Evolutionary conservation across 306 rosid genomes (phyloP).

Genomic region (Inga laurina): DNA sequence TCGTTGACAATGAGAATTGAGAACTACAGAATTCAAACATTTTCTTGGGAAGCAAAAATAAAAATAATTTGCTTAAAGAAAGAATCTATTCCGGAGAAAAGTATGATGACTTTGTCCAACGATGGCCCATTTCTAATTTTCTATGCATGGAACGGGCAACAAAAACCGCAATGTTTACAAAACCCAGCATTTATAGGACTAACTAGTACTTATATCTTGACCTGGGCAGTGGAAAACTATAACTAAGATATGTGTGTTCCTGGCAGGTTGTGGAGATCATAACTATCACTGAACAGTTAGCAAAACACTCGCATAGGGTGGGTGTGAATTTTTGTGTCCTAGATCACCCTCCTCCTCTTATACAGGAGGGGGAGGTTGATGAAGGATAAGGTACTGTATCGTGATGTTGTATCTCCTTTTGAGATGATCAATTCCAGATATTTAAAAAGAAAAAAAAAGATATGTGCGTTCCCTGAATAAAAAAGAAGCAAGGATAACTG

Average conservation of each 20-base stretch:
- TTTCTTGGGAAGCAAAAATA: not conserved
- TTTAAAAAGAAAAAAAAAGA: not conserved
- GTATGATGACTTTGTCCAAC: not conserved
- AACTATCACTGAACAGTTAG: too few species aligned
- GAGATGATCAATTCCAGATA: too few species aligned
- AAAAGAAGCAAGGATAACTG: not conserved
- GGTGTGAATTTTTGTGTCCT: too few species aligned
- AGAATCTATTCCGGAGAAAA: not conserved
- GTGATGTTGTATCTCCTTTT: too few species aligned
- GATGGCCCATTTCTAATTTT: not conserved
- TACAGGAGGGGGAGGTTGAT: too few species aligned
- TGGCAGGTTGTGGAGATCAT: too few species aligned
- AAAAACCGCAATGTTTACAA: not conserved
- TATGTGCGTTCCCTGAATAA: not conserved
- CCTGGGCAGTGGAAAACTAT: not conserved
- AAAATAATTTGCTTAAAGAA: not conserved
- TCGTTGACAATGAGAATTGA: not conserved
- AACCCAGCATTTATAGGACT: not conserved
- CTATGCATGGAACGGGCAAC: not conserved
- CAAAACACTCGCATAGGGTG: too few species aligned
- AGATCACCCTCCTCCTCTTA: too few species aligned
- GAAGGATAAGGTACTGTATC: too few species aligned
- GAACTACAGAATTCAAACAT: not conserved
- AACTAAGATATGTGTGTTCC: not conserved
- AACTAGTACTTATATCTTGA: not conserved